Evolutionary conservation across 192 early-diverging fungal species (phyloP).

Genomic region (Backusella luteola): DNA sequence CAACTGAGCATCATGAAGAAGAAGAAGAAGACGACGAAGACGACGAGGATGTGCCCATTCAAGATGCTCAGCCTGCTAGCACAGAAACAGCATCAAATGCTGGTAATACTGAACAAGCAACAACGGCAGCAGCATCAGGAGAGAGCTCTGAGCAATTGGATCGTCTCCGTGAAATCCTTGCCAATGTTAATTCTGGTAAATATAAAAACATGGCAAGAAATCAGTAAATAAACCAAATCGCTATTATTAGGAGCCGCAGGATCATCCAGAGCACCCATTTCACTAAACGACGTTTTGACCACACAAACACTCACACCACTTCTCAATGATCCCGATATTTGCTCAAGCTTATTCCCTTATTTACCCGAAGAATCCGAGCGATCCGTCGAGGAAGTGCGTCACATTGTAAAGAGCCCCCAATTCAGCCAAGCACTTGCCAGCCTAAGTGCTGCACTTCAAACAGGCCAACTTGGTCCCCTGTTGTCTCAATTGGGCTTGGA

Average conservation of each 20-base stretch:
- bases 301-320: constrained; percentile 8
- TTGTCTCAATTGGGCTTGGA: constrained; percentile 21
- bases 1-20: neutral
- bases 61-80: too few relatives aligned
- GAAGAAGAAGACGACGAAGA: neutral
- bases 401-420: constrained; percentile 11
- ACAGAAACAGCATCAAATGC: too few relatives aligned
- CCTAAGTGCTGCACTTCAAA: constrained; percentile 18
- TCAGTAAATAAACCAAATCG: too few relatives aligned
- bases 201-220: too few relatives aligned
- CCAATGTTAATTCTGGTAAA: neutral
- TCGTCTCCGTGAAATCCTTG: constrained; percentile 4
- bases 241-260: neutral
- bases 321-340: constrained; percentile 5
- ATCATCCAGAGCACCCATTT: neutral
- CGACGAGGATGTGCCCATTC: neutral
- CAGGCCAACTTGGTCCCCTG: constrained; percentile 16
- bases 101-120: neutral
- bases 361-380: constrained; percentile 15
- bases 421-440: constrained; percentile 25
- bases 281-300: constrained; percentile 6
- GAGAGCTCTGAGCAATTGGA: neutral
- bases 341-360: constrained; percentile 20
- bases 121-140: neutral
- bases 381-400: constrained; percentile 20